Percentiles rank a stretch among this genome's conserved stretches.
Evolutionary conservation across 129 eudicot species (phyloP).

Genomic region (Cynara cardunculus): DNA sequence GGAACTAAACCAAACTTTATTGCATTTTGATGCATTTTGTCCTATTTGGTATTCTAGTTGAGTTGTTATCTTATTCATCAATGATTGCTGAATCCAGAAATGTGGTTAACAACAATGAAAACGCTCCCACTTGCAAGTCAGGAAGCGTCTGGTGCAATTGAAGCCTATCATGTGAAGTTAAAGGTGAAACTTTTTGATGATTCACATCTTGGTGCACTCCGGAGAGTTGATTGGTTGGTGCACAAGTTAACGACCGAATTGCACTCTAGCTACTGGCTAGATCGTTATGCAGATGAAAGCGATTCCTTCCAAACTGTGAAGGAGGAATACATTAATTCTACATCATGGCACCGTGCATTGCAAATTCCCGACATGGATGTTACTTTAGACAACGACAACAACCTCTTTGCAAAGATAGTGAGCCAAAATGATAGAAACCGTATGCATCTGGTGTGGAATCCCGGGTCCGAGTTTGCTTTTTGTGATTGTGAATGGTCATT

Average conservation of each 20-base stretch:
- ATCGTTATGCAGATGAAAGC: slow-evolving; percentile 89
- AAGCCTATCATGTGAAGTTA: slow-evolving; percentile 94
- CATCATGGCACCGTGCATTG: slow-evolving; percentile 92
- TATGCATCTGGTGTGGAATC: slow-evolving; percentile 69
- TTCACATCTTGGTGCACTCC: slow-evolving; percentile 81
- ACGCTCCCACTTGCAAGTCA: slow-evolving; percentile 90
- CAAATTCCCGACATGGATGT: slow-evolving; percentile 71
- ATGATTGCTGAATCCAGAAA: slow-evolving; percentile 44
- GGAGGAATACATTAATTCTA: slow-evolving; percentile 79
- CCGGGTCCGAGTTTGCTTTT: slow-evolving; percentile 92
- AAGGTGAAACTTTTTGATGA: slow-evolving; percentile 78
- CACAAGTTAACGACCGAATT: slow-evolving; percentile 88
- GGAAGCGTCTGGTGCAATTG: slow-evolving; percentile 92
- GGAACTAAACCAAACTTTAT: neutral
- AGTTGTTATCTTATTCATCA: neutral
- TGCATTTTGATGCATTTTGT: neutral
- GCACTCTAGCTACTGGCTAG: slow-evolving; percentile 94
- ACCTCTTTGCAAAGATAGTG: slow-evolving; percentile 62
- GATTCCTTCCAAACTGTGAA: slow-evolving; percentile 81
- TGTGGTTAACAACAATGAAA: slow-evolving; percentile 87
- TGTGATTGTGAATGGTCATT: slow-evolving; percentile 94
- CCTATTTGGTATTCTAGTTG: neutral
- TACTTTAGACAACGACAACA: slow-evolving; percentile 38
- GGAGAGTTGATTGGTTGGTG: slow-evolving; percentile 93
- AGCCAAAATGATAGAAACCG: slow-evolving; percentile 48